Base-by-base conservation (phyloP, 1,284 basidiomycete species). In the Puccinia horiana region DNA sequence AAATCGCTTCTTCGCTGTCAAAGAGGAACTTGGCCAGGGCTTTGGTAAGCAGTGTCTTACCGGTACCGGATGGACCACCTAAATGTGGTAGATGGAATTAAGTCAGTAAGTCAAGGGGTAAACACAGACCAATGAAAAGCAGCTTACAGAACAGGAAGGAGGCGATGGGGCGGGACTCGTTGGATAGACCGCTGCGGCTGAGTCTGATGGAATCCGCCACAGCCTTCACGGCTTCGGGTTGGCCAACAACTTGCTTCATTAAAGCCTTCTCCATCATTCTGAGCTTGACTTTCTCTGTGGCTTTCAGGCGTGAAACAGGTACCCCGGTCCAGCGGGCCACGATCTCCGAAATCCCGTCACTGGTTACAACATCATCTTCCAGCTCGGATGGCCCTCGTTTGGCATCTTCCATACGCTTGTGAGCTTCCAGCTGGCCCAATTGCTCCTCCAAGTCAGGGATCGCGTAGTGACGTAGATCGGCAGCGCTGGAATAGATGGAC, bases 391-490 rank as follows among this genome's bases (percentile, higher is more conserved):
- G 83, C 1, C 87, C 84, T 83, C 86, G 84, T 84, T 88, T 83
- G 61, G 85, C 86, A 61, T 86, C 86, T 82, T 89, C 88, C 65
- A 86, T 87, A 83, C 89, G 88, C 85, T 89, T 90, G 56, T 87
- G 86, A 14, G 85, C 85, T 85, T 90, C 89, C 49, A 91, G 87
- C 82, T 87, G 85, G 79, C 87, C 87, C 82, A 98, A 90, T 73
- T 92, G 91, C 79, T 89, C 87, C 86, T 95, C 92, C n/a, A 96
- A 89, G 85, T 98, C 94, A 18, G 97, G 96, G 61, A 99, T 91
- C 14, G 95, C 95, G 86, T 94, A 95, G 88, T 95, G 97, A 79
- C 93, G 92, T 83, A 98, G 88, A 87, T 98, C 96, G 76, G 95
- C 95, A 5, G 86, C 79, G 26, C 79, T 80, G 26, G 58, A 40